Percentiles rank a stretch among this genome's conserved stretches.
phyloP scores from a whole-genome alignment of 1,139 yeast species.

The Saccharomyces hybrid region DNA sequence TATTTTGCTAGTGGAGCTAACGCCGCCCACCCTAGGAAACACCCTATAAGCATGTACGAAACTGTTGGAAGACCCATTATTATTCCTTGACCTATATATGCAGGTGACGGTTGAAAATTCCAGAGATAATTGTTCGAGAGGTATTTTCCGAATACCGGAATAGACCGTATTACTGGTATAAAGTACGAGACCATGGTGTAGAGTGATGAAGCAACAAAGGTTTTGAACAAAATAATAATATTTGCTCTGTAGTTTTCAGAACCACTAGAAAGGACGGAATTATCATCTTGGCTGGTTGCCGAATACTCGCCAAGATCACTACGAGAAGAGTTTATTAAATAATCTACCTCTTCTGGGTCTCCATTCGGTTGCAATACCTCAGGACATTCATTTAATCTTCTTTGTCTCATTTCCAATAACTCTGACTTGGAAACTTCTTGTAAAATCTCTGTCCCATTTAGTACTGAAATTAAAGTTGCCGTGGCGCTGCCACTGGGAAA shows the following conservation, averaged over 20 bases:
- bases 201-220: slow-evolving; percentile 62
- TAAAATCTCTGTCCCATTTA: slow-evolving; percentile 60
- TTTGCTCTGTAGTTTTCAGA: slow-evolving; percentile 34
- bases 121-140: slow-evolving; percentile 68
- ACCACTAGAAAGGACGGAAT: background rate
- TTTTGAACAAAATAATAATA: slow-evolving; percentile 46
- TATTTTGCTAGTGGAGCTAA: slow-evolving; percentile 71
- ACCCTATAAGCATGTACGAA: slow-evolving; percentile 83
- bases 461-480: slow-evolving; percentile 81
- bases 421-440: slow-evolving; percentile 36
- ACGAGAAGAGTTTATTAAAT: slow-evolving; percentile 6
- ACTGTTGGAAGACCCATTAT: slow-evolving; percentile 96
- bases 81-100: slow-evolving; percentile 94
- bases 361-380: slow-evolving; percentile 27
- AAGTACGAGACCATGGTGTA: slow-evolving; percentile 71
- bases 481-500: slow-evolving; percentile 97
- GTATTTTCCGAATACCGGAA: slow-evolving; percentile 68
- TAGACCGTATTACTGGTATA: slow-evolving; percentile 54
- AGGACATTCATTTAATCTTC: slow-evolving; percentile 27
- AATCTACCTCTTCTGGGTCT: slow-evolving; percentile 8
- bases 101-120: slow-evolving; percentile 94
- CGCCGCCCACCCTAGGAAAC: slow-evolving; percentile 85
- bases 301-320: background rate
- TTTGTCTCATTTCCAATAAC: slow-evolving; percentile 22
- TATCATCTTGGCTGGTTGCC: background rate